These are phyloP conservation scores for Toxicodendron radicans DNA, from an alignment of 345 rosid species.

Conservation along the genomic window DNA sequence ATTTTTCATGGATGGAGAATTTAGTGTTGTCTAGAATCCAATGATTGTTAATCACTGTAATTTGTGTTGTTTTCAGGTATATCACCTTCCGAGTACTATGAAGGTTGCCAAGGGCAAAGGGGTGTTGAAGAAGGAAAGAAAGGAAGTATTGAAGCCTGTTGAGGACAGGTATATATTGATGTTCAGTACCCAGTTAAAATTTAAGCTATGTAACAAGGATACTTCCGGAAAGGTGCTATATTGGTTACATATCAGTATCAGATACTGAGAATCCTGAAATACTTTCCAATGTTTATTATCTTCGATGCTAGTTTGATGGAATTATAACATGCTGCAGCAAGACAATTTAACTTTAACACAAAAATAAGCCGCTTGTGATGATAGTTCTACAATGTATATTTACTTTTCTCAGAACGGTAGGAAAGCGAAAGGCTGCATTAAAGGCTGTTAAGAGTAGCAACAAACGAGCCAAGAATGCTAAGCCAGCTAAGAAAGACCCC, in stretches of 20 bases:
- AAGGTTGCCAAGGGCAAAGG: slow-evolving; percentile 45
- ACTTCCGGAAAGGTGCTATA: neutral
- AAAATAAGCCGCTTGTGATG: neutral
- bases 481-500: slow-evolving; percentile 55
- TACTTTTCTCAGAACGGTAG: slow-evolving; percentile 43
- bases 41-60: neutral
- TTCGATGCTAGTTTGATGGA: too few relatives aligned
- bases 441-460: slow-evolving; percentile 36
- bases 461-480: slow-evolving; percentile 36
- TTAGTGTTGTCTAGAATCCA: neutral
- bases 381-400: neutral
- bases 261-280: too few relatives aligned
- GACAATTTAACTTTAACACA: neutral
- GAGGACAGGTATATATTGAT: slow-evolving; percentile 37
- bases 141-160: slow-evolving; percentile 37
- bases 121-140: slow-evolving; percentile 35
- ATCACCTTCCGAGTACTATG: slow-evolving; percentile 26
- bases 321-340: too few relatives aligned
- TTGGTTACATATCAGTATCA: too few relatives aligned
- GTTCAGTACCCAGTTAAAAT: neutral
- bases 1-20: neutral
- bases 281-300: too few relatives aligned
- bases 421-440: slow-evolving; percentile 59
- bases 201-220: neutral
- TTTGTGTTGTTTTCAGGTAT: slow-evolving; percentile 20